Base-by-base conservation (phyloP, 2,329 filamentous ascomycete genomes). In the Fusarium tricinctum region DNA sequence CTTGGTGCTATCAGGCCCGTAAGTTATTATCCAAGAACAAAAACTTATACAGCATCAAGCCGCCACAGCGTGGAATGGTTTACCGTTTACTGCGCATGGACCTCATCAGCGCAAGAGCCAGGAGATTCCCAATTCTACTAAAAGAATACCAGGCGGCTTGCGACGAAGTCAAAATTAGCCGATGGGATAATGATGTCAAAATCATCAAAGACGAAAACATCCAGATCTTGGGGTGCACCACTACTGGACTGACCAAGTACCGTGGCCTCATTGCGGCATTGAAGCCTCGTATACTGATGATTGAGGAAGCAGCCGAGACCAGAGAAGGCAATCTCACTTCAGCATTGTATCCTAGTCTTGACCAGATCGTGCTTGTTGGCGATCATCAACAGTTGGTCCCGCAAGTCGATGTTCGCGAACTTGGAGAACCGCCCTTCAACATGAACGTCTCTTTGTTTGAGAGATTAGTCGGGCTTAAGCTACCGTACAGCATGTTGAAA, bases 281-380 rank as follows among this genome's bases (percentile, higher is more conserved):
- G 6, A 82, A 86, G 28, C 92, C 93, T 1, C 87, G 83, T 23
- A 83, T 92, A 5, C 83, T 95, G 15, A 79, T 97, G 38, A 89
- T 97, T 48, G 91, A 96, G 81, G 91, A 96, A 79, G 91, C 92
- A 0, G 93, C 92, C 0, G 92, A 97, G 75, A 91, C 90, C 0
- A 84, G 89, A 8, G 91, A 92, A 74, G 87, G 88, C 8, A 86
- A 85, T 49, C 84, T 88, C 38, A 78, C 82, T 1, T 84, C 85
- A 1, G 85, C 84, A 0, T 71, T 87, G 9, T 84, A 85, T 38
- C 81, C 81, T 4, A 83, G 81, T 2, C 74, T 88, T 3, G 80
- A 88, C 46, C 86, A 88, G 56, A 77, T 88, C 1, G 80, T 88
- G 6, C 78, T 88, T 1, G 82, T 97, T 0, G 93, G 93, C 1